Evolutionary conservation across 495 filamentous ascomycete species (phyloP), one percentile per base, ranked within the genome.

Genomic region (Talaromyces nanjingensis): DNA sequence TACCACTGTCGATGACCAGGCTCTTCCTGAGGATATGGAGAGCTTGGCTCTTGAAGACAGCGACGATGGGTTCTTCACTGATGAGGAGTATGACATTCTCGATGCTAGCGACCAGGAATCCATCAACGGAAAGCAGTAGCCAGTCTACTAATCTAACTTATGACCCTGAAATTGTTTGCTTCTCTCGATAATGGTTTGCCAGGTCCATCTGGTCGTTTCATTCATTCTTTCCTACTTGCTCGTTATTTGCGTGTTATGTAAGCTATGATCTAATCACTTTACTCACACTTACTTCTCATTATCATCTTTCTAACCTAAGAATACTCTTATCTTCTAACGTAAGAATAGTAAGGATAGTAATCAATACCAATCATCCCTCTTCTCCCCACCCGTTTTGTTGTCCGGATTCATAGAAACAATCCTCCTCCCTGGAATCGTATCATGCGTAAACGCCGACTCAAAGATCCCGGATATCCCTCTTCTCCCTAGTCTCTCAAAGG

Each of bases 11-110:
- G 83, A 78, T n/a, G 84, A 82, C 57, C 75, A 74, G 49, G 84
- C 87, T 60, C 68, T 88, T 9, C 69, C 79, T 1, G 87, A 91
- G 22, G 89, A 91, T 39, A 82, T 90, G 57, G 89, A 91, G 69
- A 84, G 79, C 68, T 68, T 84, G 54, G 89, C 87, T 71, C 68
- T 86, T 24, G 81, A 81, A 22, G 90, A 90, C 52, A 83, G 84
- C 12, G 81, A 79, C 53, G 75, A 78, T 59, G 89, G 86, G 7
- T 97, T 96, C 81, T 74, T 96, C 76, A 97, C 96, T 12, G 94
- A 98, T 67, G 94, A 98, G 69, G 94, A 98, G 77, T 98, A 97
- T 69, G 94, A 98, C 66, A 89, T 98, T 65, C 87, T 98, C 29
- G 91, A 96, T 77, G 96, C 92, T 24, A 96, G 91, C 64, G 96